Base-by-base conservation (phyloP, 2,329 filamentous ascomycete species). In the Juglanconis oblonga region DNA sequence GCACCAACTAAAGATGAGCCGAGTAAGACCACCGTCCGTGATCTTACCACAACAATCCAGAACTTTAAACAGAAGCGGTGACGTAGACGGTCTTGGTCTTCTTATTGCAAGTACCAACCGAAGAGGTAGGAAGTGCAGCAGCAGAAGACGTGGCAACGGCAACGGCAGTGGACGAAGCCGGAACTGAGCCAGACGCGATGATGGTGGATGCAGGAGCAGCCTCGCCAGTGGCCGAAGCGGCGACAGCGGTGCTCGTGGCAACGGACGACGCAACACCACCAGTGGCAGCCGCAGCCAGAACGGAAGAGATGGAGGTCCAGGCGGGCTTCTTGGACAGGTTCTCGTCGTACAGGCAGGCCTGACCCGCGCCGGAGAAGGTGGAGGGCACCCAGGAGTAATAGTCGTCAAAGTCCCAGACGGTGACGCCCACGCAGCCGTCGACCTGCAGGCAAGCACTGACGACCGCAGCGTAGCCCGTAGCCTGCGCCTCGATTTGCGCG, bases 401-500 rank as follows among this genome's bases (percentile, higher is more conserved):
- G 67, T 78, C 76, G 45, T 71, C 72, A 61, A 73, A 77, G 65
- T 73, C 71, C 76, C 76, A 78, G 51, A 78, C 69, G 11, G 75
- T 79, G 31, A 79, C 71, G 11, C 77, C 77, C 3, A 79, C 68
- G 64, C 77, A 80, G 47, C 64, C 64, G 33, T 63, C 57, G 35
- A 70, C 67, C 52, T 72, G 70, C 6, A 77, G 63, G 64, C 74
- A 77, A 5, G 74, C 71, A 54, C 68, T 66, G 4, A 72, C 70
- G 8, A 75, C 70, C 59, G 68, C 67, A 44, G 66, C 74, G 67
- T 80, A 85, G 63, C 80, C 78, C 35, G 68, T 69, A 0, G 76
- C 77, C 72, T 86, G 82, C 61, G 77, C 75, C 13, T 69, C 66
- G 44, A 78, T 70, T 38, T 75, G 76, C 5, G 73, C 66, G 3